phyloP scores from a whole-genome alignment of 495 filamentous ascomycete species.

The Xylaria intraflava region DNA sequence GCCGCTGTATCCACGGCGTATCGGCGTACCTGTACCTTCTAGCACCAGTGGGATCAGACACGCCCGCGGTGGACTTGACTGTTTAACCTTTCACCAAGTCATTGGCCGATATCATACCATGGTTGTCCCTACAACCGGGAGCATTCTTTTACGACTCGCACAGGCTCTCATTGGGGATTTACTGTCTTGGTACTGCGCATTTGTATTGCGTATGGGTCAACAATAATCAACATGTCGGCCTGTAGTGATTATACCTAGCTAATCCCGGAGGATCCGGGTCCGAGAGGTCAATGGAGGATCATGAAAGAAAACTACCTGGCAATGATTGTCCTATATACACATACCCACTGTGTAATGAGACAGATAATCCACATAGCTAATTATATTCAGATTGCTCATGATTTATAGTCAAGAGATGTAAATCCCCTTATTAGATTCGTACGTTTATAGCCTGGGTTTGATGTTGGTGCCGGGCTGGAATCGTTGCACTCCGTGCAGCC shows the following conservation, averaged over 20 bases:
- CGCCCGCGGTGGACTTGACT: too few relatives aligned
- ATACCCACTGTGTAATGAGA: neutral
- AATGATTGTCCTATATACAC: too few relatives aligned
- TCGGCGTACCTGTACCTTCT: too few relatives aligned
- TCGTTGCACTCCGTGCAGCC: conserved; percentile 49
- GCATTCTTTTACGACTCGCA: conserved; percentile 6
- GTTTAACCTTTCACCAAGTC: neutral
- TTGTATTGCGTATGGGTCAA: neutral
- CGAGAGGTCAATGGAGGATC: too few relatives aligned
- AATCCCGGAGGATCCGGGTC: too few relatives aligned
- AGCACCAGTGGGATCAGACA: too few relatives aligned
- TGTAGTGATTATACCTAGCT: too few relatives aligned
- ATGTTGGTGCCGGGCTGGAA: conserved; percentile 45
- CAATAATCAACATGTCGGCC: too few relatives aligned
- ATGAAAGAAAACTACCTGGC: too few relatives aligned
- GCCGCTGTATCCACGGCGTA: too few relatives aligned
- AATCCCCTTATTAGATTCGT: neutral
- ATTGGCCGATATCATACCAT: neutral
- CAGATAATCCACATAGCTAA: neutral
- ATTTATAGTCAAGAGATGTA: neutral
- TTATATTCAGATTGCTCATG: neutral
- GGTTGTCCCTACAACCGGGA: conserved; percentile 11
- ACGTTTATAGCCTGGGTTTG: conserved; percentile 42
- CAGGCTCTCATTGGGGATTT: conserved; percentile 6
- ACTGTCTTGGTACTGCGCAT: too few relatives aligned